phyloP scores from a whole-genome alignment of 805 yeast genomes.

The Pichia scutulata region DNA sequence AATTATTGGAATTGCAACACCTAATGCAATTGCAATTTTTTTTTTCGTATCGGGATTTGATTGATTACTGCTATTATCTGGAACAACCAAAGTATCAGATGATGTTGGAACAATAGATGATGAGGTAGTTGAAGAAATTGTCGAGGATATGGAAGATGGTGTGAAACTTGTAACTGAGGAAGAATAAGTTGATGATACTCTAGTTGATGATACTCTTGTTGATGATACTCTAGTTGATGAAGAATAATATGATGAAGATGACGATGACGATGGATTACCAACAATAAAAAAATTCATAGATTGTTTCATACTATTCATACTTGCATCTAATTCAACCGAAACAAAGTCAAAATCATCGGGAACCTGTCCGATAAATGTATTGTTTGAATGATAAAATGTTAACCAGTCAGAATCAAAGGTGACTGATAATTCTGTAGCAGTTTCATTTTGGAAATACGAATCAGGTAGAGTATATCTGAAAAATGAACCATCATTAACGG shows the following conservation, averaged over 20 bases:
- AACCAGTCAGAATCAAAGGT: slow-evolving; percentile 55
- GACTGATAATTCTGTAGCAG: slow-evolving; percentile 42
- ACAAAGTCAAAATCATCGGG: slow-evolving; percentile 41
- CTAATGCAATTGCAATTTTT: slow-evolving; percentile 79
- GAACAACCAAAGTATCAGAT: slow-evolving; percentile 20
- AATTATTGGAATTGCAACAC: slow-evolving; percentile 71
- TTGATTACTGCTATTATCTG: slow-evolving; percentile 21
- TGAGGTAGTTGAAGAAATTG: slow-evolving; percentile 26
- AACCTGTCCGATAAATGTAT: slow-evolving; percentile 63
- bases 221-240: slow-evolving; percentile 21
- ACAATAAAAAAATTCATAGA: slow-evolving; percentile 41
- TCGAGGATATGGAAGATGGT: slow-evolving; percentile 23
- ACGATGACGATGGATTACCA: slow-evolving; percentile 35
- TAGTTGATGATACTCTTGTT: not conserved
- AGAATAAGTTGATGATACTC: slow-evolving; percentile 26
- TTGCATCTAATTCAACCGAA: slow-evolving; percentile 36
- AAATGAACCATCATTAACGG: slow-evolving; percentile 59
- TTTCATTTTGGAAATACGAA: slow-evolving; percentile 49
- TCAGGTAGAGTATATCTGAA: slow-evolving; percentile 49
- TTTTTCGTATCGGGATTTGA: slow-evolving; percentile 22
- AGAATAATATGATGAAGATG: slow-evolving; percentile 22
- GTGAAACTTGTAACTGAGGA: slow-evolving; percentile 18
- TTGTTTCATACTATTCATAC: slow-evolving; percentile 29
- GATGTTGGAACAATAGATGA: slow-evolving; percentile 22
- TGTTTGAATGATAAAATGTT: slow-evolving; percentile 46